A percentile compares a stretch with the other conserved stretches of the same genome.
Conservation (phyloP, 768 basidiomycete species). For the Serendipita sp. region DNA sequence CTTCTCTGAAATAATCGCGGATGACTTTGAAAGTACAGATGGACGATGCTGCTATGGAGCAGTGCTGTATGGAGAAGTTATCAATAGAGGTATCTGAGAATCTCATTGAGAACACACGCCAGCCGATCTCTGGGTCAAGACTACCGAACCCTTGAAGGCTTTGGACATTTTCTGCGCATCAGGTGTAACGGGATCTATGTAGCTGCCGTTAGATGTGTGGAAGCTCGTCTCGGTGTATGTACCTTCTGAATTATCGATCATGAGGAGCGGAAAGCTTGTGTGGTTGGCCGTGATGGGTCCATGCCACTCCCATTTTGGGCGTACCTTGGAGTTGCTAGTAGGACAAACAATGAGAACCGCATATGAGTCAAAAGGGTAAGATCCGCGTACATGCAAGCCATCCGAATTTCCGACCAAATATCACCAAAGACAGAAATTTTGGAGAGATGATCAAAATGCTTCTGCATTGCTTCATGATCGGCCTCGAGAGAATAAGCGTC, state of each 20-base stretch:
- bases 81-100: not conserved
- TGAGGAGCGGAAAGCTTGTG: slow-evolving; percentile 8
- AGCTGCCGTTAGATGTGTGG: not conserved
- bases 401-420: not conserved
- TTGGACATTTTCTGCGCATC: slow-evolving; percentile 7
- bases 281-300: slow-evolving; percentile 1
- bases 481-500: not conserved
- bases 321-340: not conserved
- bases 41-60: slow-evolving; percentile 22
- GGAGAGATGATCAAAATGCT: slow-evolving; percentile 2
- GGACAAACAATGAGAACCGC: not conserved
- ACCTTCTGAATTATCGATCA: not conserved
- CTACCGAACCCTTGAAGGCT: slow-evolving; percentile 3
- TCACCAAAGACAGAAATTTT: not conserved
- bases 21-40: slow-evolving; percentile 23
- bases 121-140: not conserved
- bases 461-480: not conserved
- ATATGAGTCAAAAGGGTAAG: not conserved
- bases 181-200: not conserved
- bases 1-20: slow-evolving; percentile 26
- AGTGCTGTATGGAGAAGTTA: slow-evolving; percentile 15
- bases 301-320: not conserved
- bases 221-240: not conserved
- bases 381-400: not conserved
- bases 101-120: not conserved